Conservation (phyloP, 2,329 filamentous ascomycete species). For the Aureobasidium sp. region DNA sequence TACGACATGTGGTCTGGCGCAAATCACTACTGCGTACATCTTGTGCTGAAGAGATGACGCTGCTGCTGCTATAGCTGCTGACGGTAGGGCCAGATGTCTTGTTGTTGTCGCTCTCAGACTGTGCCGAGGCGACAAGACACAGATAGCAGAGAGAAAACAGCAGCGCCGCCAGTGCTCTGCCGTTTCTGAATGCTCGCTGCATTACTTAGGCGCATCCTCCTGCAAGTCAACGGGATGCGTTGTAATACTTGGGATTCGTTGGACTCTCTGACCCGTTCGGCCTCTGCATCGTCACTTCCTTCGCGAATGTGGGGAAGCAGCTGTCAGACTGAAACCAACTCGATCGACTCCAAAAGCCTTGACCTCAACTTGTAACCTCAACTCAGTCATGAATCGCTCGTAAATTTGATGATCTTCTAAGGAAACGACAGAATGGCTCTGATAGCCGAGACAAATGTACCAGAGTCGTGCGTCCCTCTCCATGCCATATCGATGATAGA, state of each 20-base stretch:
- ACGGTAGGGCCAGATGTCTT: slow-evolving; percentile 1
- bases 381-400: slow-evolving; percentile 9
- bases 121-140: background rate
- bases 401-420: slow-evolving; percentile 10
- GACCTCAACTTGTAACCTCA: background rate
- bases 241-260: background rate
- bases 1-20: slow-evolving; percentile 35
- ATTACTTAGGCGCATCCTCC: slow-evolving; percentile 11
- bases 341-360: background rate
- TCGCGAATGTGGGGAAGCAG: background rate
- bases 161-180: slow-evolving; percentile 6
- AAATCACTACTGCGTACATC: background rate
- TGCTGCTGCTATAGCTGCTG: background rate
- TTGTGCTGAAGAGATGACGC: background rate
- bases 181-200: slow-evolving; percentile 3
- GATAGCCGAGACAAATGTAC: background rate
- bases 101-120: background rate
- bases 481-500: slow-evolving; percentile 1
- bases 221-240: slow-evolving; percentile 7
- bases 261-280: background rate
- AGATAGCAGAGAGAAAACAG: background rate
- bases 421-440: slow-evolving; percentile 15
- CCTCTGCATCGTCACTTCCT: slow-evolving; percentile 1
- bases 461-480: slow-evolving; percentile 8
- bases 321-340: background rate